Percentiles rank a stretch among this genome's conserved stretches.
phyloP scores from a whole-genome alignment of 1,284 basidiomycete genomes.

The Neonothopanus nambi region DNA sequence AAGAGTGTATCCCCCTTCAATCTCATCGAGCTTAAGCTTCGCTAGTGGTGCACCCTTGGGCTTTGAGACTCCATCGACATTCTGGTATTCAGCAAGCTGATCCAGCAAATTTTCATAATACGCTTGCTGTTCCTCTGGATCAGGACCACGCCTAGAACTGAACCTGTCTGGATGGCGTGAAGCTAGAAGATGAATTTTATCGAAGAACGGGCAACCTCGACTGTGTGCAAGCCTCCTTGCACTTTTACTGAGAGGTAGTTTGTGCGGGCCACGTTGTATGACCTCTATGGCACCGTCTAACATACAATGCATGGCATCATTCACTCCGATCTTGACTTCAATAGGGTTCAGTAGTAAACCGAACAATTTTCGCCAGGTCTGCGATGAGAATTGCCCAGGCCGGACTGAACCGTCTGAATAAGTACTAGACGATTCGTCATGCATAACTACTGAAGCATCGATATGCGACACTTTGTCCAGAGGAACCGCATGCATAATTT shows the following conservation, averaged over 20 bases:
- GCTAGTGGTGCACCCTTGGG: not conserved
- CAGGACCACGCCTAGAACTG: not conserved
- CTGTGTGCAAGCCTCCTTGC: not conserved
- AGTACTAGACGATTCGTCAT: not conserved
- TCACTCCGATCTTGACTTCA: slow-evolving; percentile 5
- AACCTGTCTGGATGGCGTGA: not conserved
- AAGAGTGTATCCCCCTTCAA: not conserved
- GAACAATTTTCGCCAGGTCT: slow-evolving; percentile 4
- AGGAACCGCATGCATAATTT: slow-evolving; percentile 6
- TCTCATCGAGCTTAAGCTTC: not conserved
- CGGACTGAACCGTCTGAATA: not conserved
- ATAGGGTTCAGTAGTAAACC: not conserved
- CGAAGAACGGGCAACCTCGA: not conserved
- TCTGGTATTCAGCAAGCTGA: not conserved
- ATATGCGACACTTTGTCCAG: not conserved
- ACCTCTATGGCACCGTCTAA: not conserved
- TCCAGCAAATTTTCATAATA: not conserved
- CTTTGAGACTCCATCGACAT: not conserved
- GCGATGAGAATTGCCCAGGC: not conserved
- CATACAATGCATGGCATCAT: not conserved
- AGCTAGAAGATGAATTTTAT: not conserved
- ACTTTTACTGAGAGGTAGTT: not conserved
- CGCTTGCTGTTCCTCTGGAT: not conserved
- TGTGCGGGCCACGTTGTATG: not conserved
- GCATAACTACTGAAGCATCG: not conserved